A percentile compares a stretch with the other conserved stretches of the same genome.
These are phyloP conservation scores for Lepraria neglecta DNA, from an alignment of 495 filamentous ascomycete species.

Conservation along the genomic window DNA sequence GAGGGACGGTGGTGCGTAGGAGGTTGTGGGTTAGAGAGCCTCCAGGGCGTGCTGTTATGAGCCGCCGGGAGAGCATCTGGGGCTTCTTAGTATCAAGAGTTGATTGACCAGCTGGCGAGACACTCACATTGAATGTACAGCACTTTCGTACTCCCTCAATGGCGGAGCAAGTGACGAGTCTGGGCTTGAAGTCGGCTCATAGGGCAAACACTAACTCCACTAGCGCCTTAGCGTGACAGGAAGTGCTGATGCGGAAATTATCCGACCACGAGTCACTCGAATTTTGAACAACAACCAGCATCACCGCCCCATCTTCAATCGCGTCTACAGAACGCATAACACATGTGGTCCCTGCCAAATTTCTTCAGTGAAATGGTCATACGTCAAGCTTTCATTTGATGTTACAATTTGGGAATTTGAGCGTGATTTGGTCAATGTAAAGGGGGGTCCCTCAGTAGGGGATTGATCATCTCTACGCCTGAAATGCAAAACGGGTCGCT, in stretches of 20 bases:
- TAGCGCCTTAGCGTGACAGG: conserved; percentile 19
- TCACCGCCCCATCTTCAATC: conserved; percentile 21
- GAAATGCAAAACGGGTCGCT: conserved; percentile 54
- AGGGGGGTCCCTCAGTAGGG: conserved; percentile 49
- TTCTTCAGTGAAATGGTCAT: conserved; percentile 46
- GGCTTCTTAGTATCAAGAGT: neutral
- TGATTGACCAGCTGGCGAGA: neutral
- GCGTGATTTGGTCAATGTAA: conserved; percentile 60
- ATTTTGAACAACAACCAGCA: conserved; percentile 22
- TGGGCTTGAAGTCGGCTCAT: neutral
- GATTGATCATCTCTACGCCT: conserved; percentile 44
- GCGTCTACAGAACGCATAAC: conserved; percentile 27
- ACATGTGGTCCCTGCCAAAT: conserved; percentile 51
- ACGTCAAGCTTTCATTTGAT: conserved; percentile 56
- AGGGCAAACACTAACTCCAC: neutral
- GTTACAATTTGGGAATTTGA: conserved; percentile 53
- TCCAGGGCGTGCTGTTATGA: conserved; percentile 38
- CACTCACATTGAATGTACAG: conserved; percentile 7
- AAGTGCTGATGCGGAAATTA: conserved; percentile 20
- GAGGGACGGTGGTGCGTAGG: conserved; percentile 28
- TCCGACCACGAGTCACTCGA: conserved; percentile 22
- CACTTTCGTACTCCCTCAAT: conserved; percentile 6
- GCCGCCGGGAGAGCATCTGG: conserved; percentile 42
- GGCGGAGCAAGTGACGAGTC: neutral
- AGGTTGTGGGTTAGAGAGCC: conserved; percentile 35